These are phyloP conservation scores for Camelina sativa DNA, from an alignment of 345 rosid genomes.

Conservation along the genomic window DNA sequence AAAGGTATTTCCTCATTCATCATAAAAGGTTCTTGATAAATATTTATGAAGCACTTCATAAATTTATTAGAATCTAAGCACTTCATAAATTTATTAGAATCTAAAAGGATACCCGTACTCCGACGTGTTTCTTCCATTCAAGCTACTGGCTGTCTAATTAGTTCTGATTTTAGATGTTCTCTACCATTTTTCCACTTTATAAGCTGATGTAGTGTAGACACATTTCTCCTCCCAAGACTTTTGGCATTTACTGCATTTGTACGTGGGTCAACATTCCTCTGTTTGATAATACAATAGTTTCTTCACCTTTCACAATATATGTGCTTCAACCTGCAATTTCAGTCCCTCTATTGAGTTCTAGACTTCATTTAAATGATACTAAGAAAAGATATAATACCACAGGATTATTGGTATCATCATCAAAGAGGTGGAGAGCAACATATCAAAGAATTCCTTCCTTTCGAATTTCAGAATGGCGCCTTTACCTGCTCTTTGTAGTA, in stretches of 20 bases:
- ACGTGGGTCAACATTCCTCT: slow-evolving; percentile 7
- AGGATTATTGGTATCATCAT: slow-evolving; percentile 89
- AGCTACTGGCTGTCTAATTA: slow-evolving; percentile 2
- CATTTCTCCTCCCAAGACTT: not conserved
- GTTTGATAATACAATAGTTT: slow-evolving; percentile 15
- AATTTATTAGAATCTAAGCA: not conserved
- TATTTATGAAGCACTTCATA: slow-evolving; percentile 6
- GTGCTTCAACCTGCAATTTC: slow-evolving; percentile 18
- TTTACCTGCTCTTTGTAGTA: slow-evolving; percentile 71
- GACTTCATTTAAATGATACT: slow-evolving; percentile 19
- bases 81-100: not conserved
- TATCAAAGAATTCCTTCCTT: slow-evolving; percentile 83
- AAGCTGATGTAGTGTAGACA: slow-evolving; percentile 2
- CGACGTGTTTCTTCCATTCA: slow-evolving; percentile 1
- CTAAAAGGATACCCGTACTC: not conserved
- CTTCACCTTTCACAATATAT: slow-evolving; percentile 13
- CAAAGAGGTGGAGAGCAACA: slow-evolving; percentile 87
- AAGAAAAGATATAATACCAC: slow-evolving; percentile 38
- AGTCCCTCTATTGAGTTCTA: slow-evolving; percentile 7
- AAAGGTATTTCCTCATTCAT: slow-evolving; percentile 59
- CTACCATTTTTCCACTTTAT: slow-evolving; percentile 10
- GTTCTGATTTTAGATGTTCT: slow-evolving; percentile 23
- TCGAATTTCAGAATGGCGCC: slow-evolving; percentile 85
- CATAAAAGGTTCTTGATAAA: slow-evolving; percentile 11
- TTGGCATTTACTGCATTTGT: not conserved